Base-by-base conservation (phyloP, 495 filamentous ascomycete species). In the Clohesyomyces aquaticus region DNA sequence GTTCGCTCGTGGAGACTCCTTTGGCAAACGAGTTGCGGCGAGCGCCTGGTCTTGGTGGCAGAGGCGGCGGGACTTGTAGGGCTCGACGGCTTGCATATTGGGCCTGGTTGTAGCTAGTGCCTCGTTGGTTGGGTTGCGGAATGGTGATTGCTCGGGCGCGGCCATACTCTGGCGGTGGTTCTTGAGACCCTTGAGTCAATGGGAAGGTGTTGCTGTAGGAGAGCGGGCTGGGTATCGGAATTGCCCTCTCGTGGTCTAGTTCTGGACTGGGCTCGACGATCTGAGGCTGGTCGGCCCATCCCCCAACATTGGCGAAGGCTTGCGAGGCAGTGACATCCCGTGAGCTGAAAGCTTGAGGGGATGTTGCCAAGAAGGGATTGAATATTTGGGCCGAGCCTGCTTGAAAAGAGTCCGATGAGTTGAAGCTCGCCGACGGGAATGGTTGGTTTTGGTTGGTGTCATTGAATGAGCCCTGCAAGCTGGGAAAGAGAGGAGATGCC, bases 211-310 rank as follows among this genome's bases (percentile, higher is more conserved):
- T 53, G 22, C 22, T 43, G 23, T 57, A 51, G 23, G 18, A 14
- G 14, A 32, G 42, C 3, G 45, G 9, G 38, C 26, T 53, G 23
- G 28, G 1, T 0, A 65, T 65, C 1, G 62, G 62, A 22, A 65
- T 65, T 14, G 62, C 55, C 1, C 38, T 55, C 10, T n/a, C 10
- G 22, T 51, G 50, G 19, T 60, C 60, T 21, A 56, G 25, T 27
- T 67, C 58, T 6, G 53, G 18, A 41, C 59, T 35, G 1, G 66
- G 60, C 42, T 69, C 66, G 12, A 55, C 25, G 11, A 43, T 58
- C 16, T 41, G 52, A 26, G 59, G 54, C 14, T 67, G 57, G 4
- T 69, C 66, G 18, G 46, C 52, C 66, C 66, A 69, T 22, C 50
- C 42, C 2, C 66, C 62, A n/a, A 61, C 25, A 29, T 58, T 65